Conservation (phyloP, 2,329 filamentous ascomycete species). For the Beauveria sp. region DNA sequence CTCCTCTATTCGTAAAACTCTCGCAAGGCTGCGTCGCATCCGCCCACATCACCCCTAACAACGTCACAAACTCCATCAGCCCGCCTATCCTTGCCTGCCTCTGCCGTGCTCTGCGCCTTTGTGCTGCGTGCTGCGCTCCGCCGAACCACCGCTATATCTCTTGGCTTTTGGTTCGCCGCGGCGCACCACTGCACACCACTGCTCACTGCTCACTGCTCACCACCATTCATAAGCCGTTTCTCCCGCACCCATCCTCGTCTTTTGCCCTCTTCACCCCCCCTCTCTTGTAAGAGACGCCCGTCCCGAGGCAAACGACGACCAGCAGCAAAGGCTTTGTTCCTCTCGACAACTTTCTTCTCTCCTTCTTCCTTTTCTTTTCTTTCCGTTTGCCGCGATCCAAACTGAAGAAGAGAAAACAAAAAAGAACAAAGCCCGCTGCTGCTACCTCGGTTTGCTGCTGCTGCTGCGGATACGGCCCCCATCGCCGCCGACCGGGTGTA, state of each 20-base stretch:
- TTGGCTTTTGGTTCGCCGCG: too few relatives aligned
- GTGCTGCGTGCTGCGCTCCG: conserved; percentile 2
- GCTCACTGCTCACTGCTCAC: conserved; percentile 13
- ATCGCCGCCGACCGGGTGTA: conserved; percentile 4
- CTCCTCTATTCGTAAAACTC: too few relatives aligned
- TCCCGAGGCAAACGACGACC: conserved; percentile 13
- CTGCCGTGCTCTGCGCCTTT: neutral
- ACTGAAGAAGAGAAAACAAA: neutral
- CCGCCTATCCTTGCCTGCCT: conserved; percentile 11
- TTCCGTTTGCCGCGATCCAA: neutral
- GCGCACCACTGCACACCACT: conserved; percentile 6
- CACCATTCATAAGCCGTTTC: conserved; percentile 36
- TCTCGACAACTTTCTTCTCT: neutral
- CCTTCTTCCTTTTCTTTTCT: neutral
- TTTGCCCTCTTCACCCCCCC: conserved; percentile 17
- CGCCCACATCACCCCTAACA: conserved; percentile 26
- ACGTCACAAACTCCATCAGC: conserved; percentile 23
- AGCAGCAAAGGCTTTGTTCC: neutral
- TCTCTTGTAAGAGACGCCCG: conserved; percentile 24
- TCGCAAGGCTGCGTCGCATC: conserved; percentile 10
- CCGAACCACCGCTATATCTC: neutral
- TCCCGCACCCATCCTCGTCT: conserved; percentile 23
- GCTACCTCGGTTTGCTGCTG: neutral
- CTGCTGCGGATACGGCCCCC: neutral
- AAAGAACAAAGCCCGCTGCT: neutral